These are phyloP conservation scores for Coemansia sp. DNA, from an alignment of 192 early-diverging fungal species.

Conservation along the genomic window DNA sequence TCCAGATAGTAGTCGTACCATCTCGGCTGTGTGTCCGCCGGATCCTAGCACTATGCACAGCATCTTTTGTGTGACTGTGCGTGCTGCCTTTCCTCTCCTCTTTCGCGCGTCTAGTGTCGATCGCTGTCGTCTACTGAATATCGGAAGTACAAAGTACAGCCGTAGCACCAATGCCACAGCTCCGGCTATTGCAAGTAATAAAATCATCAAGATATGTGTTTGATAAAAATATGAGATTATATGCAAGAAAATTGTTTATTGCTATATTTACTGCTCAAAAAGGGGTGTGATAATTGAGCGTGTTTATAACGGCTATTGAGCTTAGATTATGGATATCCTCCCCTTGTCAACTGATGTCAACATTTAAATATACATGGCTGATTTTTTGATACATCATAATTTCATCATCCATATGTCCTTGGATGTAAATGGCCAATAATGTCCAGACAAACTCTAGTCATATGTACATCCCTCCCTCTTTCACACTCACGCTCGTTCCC, in stretches of 20 bases:
- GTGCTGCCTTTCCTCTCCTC: constrained; percentile 32
- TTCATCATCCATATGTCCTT: not conserved
- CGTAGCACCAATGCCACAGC: constrained; percentile 22
- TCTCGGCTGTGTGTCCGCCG: constrained; percentile 92
- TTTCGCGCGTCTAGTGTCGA: constrained; percentile 7
- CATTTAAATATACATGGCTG: not conserved
- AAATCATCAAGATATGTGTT: not conserved
- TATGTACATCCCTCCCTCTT: not conserved
- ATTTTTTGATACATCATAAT: not conserved
- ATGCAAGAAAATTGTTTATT: not conserved
- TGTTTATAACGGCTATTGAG: not conserved
- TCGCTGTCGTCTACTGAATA: constrained; percentile 14
- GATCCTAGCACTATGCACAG: constrained; percentile 53
- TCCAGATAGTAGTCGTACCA: constrained; percentile 71
- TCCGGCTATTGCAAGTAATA: constrained; percentile 6
- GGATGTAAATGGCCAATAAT: not conserved
- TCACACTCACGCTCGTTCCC: not conserved
- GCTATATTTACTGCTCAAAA: not conserved
- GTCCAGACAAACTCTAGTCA: not conserved
- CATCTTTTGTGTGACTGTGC: constrained; percentile 13
- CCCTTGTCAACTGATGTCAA: not conserved
- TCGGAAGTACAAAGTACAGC: constrained; percentile 42
- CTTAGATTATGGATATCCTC: not conserved
- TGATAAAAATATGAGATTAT: not conserved
- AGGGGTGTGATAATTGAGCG: not conserved